These are phyloP conservation scores for Teunomyces stri DNA, from an alignment of 805 yeast genomes.

Conservation along the genomic window DNA sequence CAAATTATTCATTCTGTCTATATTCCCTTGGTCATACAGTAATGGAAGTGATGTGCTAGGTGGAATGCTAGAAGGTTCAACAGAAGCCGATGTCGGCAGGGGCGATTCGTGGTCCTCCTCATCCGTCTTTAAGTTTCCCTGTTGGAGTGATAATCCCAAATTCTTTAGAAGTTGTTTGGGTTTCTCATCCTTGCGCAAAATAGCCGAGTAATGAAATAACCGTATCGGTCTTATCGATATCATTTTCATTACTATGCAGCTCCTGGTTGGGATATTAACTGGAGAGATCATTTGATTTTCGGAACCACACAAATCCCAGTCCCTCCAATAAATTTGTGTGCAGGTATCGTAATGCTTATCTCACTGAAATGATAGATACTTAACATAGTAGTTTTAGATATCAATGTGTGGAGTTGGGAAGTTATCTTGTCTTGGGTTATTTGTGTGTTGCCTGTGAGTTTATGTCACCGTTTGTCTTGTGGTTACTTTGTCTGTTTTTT, in stretches of 20 bases:
- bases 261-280: neutral
- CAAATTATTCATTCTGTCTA: slow-evolving; percentile 16
- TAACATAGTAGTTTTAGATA: neutral
- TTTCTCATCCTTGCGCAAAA: slow-evolving; percentile 8
- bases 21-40: slow-evolving; percentile 6
- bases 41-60: neutral
- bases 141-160: slow-evolving; percentile 31
- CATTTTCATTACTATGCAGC: neutral
- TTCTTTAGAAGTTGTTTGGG: slow-evolving; percentile 22
- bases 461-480: no score
- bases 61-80: neutral
- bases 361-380: neutral
- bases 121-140: slow-evolving; percentile 25
- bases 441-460: no score
- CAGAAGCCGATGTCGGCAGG: slow-evolving; percentile 1
- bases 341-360: neutral
- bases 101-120: slow-evolving; percentile 3
- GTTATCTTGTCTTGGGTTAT: no score
- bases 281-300: slow-evolving; percentile 4
- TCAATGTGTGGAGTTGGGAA: neutral
- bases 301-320: slow-evolving; percentile 1
- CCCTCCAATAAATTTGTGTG: neutral
- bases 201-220: slow-evolving; percentile 1
- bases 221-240: neutral
- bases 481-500: no score